Conservation (phyloP, 495 filamentous ascomycete species). For the Trichoderma virens region DNA sequence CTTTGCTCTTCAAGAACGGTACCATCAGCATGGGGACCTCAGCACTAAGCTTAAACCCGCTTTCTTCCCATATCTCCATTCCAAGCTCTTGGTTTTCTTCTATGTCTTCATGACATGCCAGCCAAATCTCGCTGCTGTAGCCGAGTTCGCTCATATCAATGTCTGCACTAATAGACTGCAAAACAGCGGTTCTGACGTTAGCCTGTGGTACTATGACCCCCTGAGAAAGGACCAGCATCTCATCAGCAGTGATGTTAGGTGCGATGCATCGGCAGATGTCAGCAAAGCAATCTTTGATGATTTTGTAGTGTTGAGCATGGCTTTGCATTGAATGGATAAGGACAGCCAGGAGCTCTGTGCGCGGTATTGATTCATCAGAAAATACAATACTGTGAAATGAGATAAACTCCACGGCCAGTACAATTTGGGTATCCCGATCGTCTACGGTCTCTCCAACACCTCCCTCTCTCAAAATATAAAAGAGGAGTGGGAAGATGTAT, state of each 20-base stretch:
- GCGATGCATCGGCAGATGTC: conserved; percentile 77
- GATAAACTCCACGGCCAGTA: conserved; percentile 84
- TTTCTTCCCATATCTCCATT: conserved; percentile 88
- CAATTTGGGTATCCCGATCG: conserved; percentile 77
- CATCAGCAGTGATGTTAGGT: conserved; percentile 59
- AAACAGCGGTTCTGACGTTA: conserved; percentile 71
- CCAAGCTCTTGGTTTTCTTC: conserved; percentile 83
- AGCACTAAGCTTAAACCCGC: conserved; percentile 61
- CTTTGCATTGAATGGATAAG: conserved; percentile 77
- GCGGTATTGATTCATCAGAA: conserved; percentile 64
- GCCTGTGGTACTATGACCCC: conserved; percentile 71
- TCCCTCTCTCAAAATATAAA: conserved; percentile 64
- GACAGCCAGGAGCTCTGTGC: conserved; percentile 58
- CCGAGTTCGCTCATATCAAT: conserved; percentile 80
- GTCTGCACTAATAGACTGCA: conserved; percentile 87
- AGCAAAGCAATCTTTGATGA: conserved; percentile 82
- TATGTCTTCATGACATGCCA: conserved; percentile 82
- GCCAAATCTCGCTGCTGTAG: conserved; percentile 87
- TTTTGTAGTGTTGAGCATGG: conserved; percentile 87
- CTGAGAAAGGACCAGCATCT: conserved; percentile 62
- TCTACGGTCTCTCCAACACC: conserved; percentile 67
- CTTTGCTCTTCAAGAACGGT: conserved; percentile 69
- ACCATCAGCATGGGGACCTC: conserved; percentile 57
- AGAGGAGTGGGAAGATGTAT: conserved; percentile 77
- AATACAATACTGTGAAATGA: conserved; percentile 76